Percentiles rank a stretch among this genome's conserved stretches.
phyloP scores from a whole-genome alignment of 108 stramenopile genomes.

The Schizochytrium sp. region DNA sequence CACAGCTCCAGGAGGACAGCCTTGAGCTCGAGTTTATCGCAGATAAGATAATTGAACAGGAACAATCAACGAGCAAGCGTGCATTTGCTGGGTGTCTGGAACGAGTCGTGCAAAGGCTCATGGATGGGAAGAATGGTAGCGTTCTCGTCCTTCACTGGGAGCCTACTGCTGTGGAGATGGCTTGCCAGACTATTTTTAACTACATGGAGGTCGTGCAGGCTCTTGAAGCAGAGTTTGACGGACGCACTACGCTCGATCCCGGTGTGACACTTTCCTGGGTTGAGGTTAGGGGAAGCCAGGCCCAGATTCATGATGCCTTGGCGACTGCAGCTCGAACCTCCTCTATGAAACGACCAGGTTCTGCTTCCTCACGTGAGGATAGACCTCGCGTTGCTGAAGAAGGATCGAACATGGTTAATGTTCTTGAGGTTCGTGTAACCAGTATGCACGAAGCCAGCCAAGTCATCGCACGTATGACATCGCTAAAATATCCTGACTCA shows the following conservation, averaged over 20 bases:
- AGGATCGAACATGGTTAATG: not conserved
- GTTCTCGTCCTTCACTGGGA: conserved; percentile 34
- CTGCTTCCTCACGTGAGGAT: not conserved
- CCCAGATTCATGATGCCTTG: conserved; percentile 9
- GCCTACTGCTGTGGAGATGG: not conserved
- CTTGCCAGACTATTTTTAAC: not conserved
- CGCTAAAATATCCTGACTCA: not conserved
- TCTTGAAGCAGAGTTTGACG: not conserved
- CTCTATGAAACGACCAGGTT: not conserved
- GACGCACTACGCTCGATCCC: not conserved
- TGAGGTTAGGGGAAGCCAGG: not conserved
- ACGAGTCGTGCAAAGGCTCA: not conserved
- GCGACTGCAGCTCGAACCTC: not conserved
- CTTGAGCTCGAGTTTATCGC: conserved; percentile 2
- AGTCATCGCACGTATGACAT: not conserved
- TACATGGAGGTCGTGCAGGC: not conserved
- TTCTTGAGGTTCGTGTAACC: conserved; percentile 33
- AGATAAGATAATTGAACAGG: not conserved
- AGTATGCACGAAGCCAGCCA: not conserved
- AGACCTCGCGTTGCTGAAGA: not conserved
- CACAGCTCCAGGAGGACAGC: not conserved
- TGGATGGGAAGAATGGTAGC: not conserved
- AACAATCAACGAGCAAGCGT: not conserved
- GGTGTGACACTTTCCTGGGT: conserved; percentile 23
- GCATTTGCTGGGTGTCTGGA: not conserved